Evolutionary conservation across 495 filamentous ascomycete genomes (phyloP).

Genomic region (Neurospora sp.): DNA sequence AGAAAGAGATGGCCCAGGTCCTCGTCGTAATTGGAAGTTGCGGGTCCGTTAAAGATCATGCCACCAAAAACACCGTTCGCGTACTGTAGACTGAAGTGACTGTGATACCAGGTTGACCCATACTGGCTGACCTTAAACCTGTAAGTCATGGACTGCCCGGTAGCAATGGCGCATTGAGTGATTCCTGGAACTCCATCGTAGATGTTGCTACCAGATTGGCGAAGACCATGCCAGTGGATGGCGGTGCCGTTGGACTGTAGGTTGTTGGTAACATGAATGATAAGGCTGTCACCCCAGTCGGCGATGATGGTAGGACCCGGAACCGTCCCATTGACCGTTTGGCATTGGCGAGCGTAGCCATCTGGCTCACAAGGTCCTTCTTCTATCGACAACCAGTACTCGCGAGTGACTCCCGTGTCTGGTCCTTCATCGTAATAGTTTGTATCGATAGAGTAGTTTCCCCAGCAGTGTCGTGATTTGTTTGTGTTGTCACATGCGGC

Average conservation of each 20-base stretch:
- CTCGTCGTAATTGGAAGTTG: constrained; percentile 33
- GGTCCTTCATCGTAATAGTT: constrained; percentile 15
- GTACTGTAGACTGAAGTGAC: constrained; percentile 41
- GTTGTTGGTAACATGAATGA: constrained; percentile 22
- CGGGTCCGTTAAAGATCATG: constrained; percentile 42
- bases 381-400: constrained; percentile 19
- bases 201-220: constrained; percentile 16
- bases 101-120: constrained; percentile 36
- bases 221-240: constrained; percentile 28
- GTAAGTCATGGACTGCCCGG: constrained; percentile 21
- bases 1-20: constrained; percentile 9
- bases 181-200: constrained; percentile 24
- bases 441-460: constrained; percentile 11
- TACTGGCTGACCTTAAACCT: constrained; percentile 18
- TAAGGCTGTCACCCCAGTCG: constrained; percentile 37
- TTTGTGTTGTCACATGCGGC: constrained; percentile 7
- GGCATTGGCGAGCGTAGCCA: constrained; percentile 40
- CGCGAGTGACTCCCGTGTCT: constrained; percentile 1
- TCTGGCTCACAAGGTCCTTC: constrained; percentile 32
- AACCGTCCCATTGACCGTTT: constrained; percentile 45
- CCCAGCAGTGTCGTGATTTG: constrained; percentile 14
- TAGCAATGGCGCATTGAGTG: constrained; percentile 23
- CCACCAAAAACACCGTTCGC: constrained; percentile 32
- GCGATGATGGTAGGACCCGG: constrained; percentile 47
- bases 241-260: constrained; percentile 17